Evolutionary conservation across 495 filamentous ascomycete species (phyloP), one percentile per base, ranked within the genome.

Genomic region (Penicillium pulvis): DNA sequence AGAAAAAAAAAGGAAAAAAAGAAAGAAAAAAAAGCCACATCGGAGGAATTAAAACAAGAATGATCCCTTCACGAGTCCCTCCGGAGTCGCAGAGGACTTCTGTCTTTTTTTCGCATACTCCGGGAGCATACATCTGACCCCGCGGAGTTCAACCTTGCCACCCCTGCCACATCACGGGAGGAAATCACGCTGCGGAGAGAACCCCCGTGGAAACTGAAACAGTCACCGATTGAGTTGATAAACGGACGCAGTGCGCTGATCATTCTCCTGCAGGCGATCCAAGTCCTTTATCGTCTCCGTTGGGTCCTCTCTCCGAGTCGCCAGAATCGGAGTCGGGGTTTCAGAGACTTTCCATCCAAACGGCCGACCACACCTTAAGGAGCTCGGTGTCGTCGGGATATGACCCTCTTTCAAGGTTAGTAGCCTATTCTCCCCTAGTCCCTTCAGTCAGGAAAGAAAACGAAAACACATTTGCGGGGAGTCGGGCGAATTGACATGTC

Each of bases 321-420:
- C 75, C 77, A 47, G 70, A 75, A 64, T 67, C 67, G 30, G 70
- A 73, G 57, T 64, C 70, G 42, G 71, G 62, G 31, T 75, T 90
- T 53, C 73, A 86, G 85, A 87, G 85, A 64, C 79, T 90, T 53
- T 70, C 73, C 26, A 72, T 81, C 24, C 70, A 80, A 57, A 70
- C 46, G 26, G 31, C 63, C 41, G 62, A 73, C 44, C 71, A 68
- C 36, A 68, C 73, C 52, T 60, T 77, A 65, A 76, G 70, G 65
- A 70, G 71, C 46, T 77, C 80, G 14, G 67, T 73, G 14, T 71
- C 75, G 33, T 72, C 68, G 46, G 78, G 73, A 52, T 76, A 76
- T 69, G 79, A 81, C 46, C 64, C 70, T 60, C 62, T 77, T 53
- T 65, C 75, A 59, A 78, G 77, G 77, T 80, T 61, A 51, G 73